phyloP scores from a whole-genome alignment of 805 yeast species.

The Lipomyces oligophaga region DNA sequence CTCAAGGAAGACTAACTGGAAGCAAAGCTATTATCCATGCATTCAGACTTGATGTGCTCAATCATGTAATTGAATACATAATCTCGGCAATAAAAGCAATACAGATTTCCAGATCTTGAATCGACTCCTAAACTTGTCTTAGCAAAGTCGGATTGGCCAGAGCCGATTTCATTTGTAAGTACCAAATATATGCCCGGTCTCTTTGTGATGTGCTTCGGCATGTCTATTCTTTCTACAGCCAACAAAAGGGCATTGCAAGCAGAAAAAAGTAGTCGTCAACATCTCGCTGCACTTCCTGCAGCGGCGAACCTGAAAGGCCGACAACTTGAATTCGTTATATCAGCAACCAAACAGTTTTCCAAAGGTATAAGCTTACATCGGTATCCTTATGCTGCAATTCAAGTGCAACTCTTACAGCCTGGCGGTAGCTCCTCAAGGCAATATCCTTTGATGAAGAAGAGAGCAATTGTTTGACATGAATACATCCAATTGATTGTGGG shows the following conservation, averaged over 20 bases:
- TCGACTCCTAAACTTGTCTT: conserved; percentile 56
- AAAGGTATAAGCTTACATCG: conserved; percentile 7
- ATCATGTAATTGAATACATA: conserved; percentile 60
- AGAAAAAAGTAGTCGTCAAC: conserved; percentile 28
- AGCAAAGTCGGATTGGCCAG: background rate
- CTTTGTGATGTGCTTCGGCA: conserved; percentile 26
- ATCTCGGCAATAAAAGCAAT: conserved; percentile 75
- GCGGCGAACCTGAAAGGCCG: conserved; percentile 18
- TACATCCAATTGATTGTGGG: conserved; percentile 22
- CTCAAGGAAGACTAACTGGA: conserved; percentile 4
- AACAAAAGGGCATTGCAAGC: conserved; percentile 30
- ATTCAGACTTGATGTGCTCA: conserved; percentile 47
- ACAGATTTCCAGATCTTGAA: conserved; percentile 60
- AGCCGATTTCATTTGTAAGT: background rate
- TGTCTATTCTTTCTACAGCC: conserved; percentile 28
- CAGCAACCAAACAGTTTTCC: too few relatives aligned
- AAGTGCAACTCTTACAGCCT: conserved; percentile 25
- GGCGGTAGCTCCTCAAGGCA: conserved; percentile 27
- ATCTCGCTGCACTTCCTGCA: conserved; percentile 28
- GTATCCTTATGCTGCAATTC: conserved; percentile 13
- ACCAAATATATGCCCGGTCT: conserved; percentile 31
- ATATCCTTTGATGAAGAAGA: conserved; percentile 29
- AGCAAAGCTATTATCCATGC: conserved; percentile 3
- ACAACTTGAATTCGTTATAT: too few relatives aligned
- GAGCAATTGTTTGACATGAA: conserved; percentile 26